Conservation (phyloP, 2,329 filamentous ascomycete genomes). For the Metarhizium brunneum region DNA sequence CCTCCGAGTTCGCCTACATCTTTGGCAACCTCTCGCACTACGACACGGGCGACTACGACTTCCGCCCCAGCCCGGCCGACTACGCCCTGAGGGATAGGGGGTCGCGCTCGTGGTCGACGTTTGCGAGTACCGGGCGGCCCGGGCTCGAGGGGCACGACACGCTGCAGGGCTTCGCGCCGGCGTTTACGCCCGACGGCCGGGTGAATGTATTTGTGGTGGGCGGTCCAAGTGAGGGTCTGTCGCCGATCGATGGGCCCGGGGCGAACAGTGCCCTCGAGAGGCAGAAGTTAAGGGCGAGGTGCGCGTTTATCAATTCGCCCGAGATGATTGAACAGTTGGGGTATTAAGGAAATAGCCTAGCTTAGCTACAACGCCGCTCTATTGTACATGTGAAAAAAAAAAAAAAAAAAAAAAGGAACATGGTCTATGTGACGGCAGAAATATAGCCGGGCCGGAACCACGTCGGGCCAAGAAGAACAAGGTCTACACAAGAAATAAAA, state of each 20-base stretch:
- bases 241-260: conserved; percentile 24
- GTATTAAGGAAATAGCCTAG: conserved; percentile 17
- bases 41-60: conserved; percentile 24
- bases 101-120: conserved; percentile 38
- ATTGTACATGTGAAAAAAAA: neutral
- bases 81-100: conserved; percentile 27
- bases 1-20: conserved; percentile 43
- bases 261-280: conserved; percentile 22
- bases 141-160: conserved; percentile 22
- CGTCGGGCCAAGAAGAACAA: no score
- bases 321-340: conserved; percentile 32
- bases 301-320: conserved; percentile 34
- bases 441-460: no score
- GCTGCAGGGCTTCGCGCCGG: conserved; percentile 30
- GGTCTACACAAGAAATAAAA: no score
- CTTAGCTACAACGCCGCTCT: neutral
- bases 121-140: conserved; percentile 30
- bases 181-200: conserved; percentile 19
- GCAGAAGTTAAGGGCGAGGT: conserved; percentile 36
- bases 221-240: conserved; percentile 32
- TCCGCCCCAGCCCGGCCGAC: conserved; percentile 28
- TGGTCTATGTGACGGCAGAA: no score
- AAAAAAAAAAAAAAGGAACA: no score
- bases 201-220: conserved; percentile 33
- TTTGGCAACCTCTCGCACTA: conserved; percentile 38